phyloP scores from a whole-genome alignment of 2,329 filamentous ascomycete genomes.

The Alternaria solani region DNA sequence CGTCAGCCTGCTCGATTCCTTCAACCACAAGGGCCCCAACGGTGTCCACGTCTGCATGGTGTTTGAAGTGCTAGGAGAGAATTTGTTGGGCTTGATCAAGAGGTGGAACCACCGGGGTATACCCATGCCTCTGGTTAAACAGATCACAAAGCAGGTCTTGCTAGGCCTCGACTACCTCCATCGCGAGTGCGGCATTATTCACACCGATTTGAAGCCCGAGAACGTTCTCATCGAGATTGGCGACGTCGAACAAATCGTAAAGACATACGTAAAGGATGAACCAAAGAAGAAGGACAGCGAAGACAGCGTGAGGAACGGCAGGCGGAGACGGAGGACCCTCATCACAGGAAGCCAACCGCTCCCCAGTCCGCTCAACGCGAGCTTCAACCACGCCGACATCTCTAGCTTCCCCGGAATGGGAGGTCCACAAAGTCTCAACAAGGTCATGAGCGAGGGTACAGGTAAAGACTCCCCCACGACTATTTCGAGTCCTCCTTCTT shows the following conservation, averaged over 20 bases:
- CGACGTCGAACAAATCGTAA: slow-evolving; percentile 97
- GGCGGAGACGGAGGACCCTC: slow-evolving; percentile 86
- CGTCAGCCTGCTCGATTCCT: slow-evolving; percentile 93
- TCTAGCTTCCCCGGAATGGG: slow-evolving; percentile 61
- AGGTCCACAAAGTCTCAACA: slow-evolving; percentile 76
- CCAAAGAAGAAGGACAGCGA: slow-evolving; percentile 71
- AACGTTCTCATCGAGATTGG: slow-evolving; percentile 99
- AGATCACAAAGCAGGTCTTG: slow-evolving; percentile 97
- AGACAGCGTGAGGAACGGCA: slow-evolving; percentile 91
- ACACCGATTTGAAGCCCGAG: slow-evolving; percentile 96
- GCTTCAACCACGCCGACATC: slow-evolving; percentile 81
- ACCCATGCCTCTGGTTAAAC: slow-evolving; percentile 94
- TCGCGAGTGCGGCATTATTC: slow-evolving; percentile 97
- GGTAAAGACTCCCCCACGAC: slow-evolving; percentile 64
- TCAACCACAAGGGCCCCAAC: slow-evolving; percentile 96
- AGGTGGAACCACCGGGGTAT: slow-evolving; percentile 98
- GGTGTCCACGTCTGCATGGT: slow-evolving; percentile 99
- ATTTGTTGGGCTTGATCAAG: slow-evolving; percentile 93
- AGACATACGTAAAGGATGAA: slow-evolving; percentile 90
- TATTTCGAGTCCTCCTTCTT: slow-evolving; percentile 51
- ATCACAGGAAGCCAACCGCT: slow-evolving; percentile 97
- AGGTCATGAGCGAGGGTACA: slow-evolving; percentile 75
- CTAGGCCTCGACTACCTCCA: slow-evolving; percentile 96
- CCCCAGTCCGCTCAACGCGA: slow-evolving; percentile 91
- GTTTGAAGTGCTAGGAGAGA: slow-evolving; percentile 96